Conservation (phyloP, 2,329 filamentous ascomycete species). For the Botrytis squamosa region DNA sequence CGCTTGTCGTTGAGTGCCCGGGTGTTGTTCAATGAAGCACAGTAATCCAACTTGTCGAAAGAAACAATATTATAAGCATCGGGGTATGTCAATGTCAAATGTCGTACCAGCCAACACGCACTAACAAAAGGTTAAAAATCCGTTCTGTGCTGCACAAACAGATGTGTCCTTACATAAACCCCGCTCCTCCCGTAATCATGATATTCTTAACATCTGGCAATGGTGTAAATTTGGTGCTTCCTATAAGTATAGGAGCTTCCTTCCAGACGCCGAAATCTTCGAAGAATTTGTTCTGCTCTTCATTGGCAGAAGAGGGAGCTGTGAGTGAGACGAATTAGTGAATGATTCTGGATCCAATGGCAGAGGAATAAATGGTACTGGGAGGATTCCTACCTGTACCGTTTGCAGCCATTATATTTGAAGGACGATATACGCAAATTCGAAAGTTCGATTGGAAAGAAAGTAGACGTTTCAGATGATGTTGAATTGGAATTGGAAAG, state of each 20-base stretch:
- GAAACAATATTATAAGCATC: constrained; percentile 75
- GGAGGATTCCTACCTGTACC: constrained; percentile 20
- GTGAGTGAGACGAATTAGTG: constrained; percentile 8
- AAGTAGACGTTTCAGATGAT: background rate
- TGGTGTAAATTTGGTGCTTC: constrained; percentile 69
- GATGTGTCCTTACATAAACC: constrained; percentile 68
- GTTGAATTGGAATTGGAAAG: background rate
- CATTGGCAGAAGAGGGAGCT: constrained; percentile 25
- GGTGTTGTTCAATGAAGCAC: constrained; percentile 77
- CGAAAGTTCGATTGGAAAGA: constrained; percentile 4
- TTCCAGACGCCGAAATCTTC: constrained; percentile 67
- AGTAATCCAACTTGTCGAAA: constrained; percentile 84
- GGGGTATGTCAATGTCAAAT: constrained; percentile 72
- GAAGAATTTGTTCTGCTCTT: constrained; percentile 44
- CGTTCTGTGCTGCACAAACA: constrained; percentile 18
- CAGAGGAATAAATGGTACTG: constrained; percentile 14
- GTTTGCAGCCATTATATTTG: constrained; percentile 23
- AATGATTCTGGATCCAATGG: background rate
- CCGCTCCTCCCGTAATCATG: constrained; percentile 79
- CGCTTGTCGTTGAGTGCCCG: constrained; percentile 61
- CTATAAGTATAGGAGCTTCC: constrained; percentile 66
- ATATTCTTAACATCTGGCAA: constrained; percentile 72
- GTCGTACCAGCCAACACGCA: constrained; percentile 79
- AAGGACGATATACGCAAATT: background rate
- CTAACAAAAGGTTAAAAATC: constrained; percentile 45